Percentiles rank a stretch among this genome's conserved stretches.
Conservation (phyloP, 768 basidiomycete species). For the Suillus spraguei region DNA sequence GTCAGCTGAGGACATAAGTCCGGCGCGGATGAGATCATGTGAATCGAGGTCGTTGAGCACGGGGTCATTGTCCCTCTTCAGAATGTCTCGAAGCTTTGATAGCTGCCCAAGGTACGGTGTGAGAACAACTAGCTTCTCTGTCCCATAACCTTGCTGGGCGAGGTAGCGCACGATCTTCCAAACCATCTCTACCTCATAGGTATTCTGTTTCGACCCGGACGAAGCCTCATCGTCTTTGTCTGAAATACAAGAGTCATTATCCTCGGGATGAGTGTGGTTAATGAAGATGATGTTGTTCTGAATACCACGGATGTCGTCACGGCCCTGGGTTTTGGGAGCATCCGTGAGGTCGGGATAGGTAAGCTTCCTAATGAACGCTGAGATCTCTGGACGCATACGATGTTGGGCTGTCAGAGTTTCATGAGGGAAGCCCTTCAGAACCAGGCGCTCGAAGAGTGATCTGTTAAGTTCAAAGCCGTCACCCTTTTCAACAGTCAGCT, state of each 20-base stretch:
- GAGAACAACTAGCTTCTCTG: constrained; percentile 60
- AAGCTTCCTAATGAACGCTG: constrained; percentile 56
- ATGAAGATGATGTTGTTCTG: constrained; percentile 63
- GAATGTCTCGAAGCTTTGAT: constrained; percentile 44
- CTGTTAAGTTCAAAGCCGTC: constrained; percentile 68
- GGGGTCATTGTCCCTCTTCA: constrained; percentile 56
- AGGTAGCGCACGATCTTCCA: constrained; percentile 68
- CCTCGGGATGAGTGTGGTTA: constrained; percentile 58
- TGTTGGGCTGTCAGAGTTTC: constrained; percentile 57
- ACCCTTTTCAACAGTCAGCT: constrained; percentile 66
- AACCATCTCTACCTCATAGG: constrained; percentile 62
- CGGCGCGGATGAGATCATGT: constrained; percentile 57
- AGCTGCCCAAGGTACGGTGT: constrained; percentile 75
- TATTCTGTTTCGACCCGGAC: constrained; percentile 62
- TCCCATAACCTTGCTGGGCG: constrained; percentile 66
- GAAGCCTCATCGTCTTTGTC: constrained; percentile 51
- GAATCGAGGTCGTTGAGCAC: constrained; percentile 66
- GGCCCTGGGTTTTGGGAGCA: constrained; percentile 48
- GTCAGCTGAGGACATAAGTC: constrained; percentile 44
- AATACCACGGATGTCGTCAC: constrained; percentile 56
- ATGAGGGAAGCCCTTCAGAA: constrained; percentile 64
- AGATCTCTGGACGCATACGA: constrained; percentile 78
- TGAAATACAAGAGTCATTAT: constrained; percentile 39
- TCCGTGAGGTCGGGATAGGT: constrained; percentile 70
- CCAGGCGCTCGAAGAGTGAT: constrained; percentile 71